These are phyloP conservation scores for Pythium diclinum DNA, from an alignment of 352 stramenopile species.

Conservation along the genomic window DNA sequence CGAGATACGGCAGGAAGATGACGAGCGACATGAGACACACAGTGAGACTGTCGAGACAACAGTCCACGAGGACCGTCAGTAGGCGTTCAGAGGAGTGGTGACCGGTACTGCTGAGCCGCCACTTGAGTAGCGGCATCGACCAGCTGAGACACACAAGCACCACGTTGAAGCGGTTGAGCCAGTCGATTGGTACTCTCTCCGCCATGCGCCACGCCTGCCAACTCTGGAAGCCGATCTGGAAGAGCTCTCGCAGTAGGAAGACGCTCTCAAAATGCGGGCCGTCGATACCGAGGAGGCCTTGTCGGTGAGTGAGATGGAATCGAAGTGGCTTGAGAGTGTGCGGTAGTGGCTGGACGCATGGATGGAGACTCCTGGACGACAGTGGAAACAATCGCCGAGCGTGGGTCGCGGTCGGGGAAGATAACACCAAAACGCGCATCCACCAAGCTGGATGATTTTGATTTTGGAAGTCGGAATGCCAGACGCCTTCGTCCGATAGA, in stretches of 20 bases:
- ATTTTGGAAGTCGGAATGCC: too few relatives aligned
- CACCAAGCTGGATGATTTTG: too few relatives aligned
- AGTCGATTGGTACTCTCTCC: background rate
- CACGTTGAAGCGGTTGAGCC: conserved; percentile 2
- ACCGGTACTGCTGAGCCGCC: background rate
- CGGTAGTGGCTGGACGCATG: too few relatives aligned
- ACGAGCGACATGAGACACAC: background rate
- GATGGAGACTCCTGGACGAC: too few relatives aligned
- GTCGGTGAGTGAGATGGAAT: background rate
- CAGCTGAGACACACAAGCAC: background rate
- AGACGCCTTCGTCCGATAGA: too few relatives aligned
- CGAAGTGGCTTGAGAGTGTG: too few relatives aligned
- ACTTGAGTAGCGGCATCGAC: background rate
- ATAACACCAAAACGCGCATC: too few relatives aligned
- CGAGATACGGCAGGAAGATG: background rate
- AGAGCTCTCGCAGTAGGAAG: background rate
- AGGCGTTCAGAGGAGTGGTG: background rate
- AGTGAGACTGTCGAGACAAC: background rate
- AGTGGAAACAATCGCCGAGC: too few relatives aligned
- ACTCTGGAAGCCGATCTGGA: background rate
- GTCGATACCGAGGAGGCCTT: background rate
- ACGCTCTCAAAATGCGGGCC: background rate
- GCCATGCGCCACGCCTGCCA: background rate
- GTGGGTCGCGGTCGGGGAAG: too few relatives aligned
- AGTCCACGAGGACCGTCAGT: background rate